Base-by-base conservation (phyloP, 2,329 filamentous ascomycete genomes). In the Sordariomycetes sp. region DNA sequence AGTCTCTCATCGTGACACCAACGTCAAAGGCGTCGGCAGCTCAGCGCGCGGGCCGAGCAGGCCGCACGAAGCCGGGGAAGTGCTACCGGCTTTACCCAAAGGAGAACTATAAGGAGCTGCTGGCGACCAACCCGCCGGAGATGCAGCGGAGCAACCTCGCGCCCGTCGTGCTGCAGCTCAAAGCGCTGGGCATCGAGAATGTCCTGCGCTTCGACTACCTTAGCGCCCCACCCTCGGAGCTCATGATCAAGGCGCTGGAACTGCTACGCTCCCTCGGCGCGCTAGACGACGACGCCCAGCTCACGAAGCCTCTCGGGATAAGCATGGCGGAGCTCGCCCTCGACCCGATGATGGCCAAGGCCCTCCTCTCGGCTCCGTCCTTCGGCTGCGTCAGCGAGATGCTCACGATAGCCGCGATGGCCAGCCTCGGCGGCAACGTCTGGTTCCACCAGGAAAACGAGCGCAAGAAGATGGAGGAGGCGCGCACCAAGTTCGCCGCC, bases 311-410 rank as follows among this genome's bases (percentile, higher is more conserved):
- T 0, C 76, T 97, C n/a, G 94, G 94, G 1, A 78, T 83, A 60
- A 82, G 90, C 51, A 97, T 97, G 91, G 93, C 94, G 0, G 93
- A 97, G 69, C 77, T 99, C 51, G 88, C 92, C 0, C 83, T 97
- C 8, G 90, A 96, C 64, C 94, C 94, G 0, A 97, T 97, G 90
- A 94, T 97, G 81, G 90, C 88, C 7, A 95, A 93, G 72, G 89
- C 88, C 0, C 77, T 97, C 4, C 82, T 97, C 10, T 83, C 86
- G 20, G 88, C 92, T 0, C 75, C 83, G 4, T 77, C 80, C 0
- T 95, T 96, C 71, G 79, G 79, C 43, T 97, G 92, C 64, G 74
- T 96, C 14, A 87, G 83, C 67, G 93, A 97, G 70, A 88, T 97
- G 57, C 79, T 97, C 28, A 90, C 87, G 1, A 96, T 97, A 62